Evolutionary conservation across 2,329 filamentous ascomycete genomes (phyloP), one percentile per base, ranked within the genome.

Genomic region (Colletotrichum tanaceti): DNA sequence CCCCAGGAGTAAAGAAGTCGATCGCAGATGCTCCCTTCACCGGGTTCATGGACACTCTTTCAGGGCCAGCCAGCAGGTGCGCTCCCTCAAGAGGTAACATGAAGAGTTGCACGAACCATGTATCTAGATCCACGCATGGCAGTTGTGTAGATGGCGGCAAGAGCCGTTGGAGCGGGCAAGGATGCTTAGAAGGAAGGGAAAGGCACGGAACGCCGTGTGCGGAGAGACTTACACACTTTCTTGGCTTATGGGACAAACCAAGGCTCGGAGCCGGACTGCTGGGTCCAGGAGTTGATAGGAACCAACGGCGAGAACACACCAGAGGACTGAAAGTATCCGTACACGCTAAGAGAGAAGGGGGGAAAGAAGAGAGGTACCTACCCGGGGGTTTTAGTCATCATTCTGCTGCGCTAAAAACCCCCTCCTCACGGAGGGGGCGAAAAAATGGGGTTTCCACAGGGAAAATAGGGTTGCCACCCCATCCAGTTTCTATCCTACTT

Each of bases 171-270:
- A n/a, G 43, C n/a, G 46, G 53, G 18, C 41, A 22, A 35, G 49
- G 5, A 47, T 28, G 44, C 18, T 38, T 35, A 28, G 41, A n/a
- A n/a, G 22, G n/a, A 22, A 4, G 55, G 41, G 54, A 59, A 22
- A 49, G 46, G 49, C 44, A 54, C 28, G 16, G 61, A 10, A 61
- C 35, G 43, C 50, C 49, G 44, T 66, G 58, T 63, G 58, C 50
- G 50, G 63, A 52, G 58, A 57, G 58, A 43, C 58, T 66, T 55
- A 35, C 50, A 50, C 50, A 50, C 50, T 22, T 66, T 63, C 63
- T 58, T 66, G 22, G 7, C 58, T 63, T 50, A 24, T 66, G 63
- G 58, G 58, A 66, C 58, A 35, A 50, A 43, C 41, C 46, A 41
- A 59, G 41, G 24, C 41, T 50, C 50, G 35, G 43, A 57, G 49